Conservation (phyloP, 495 filamentous ascomycete species). For the Podospora australis region DNA sequence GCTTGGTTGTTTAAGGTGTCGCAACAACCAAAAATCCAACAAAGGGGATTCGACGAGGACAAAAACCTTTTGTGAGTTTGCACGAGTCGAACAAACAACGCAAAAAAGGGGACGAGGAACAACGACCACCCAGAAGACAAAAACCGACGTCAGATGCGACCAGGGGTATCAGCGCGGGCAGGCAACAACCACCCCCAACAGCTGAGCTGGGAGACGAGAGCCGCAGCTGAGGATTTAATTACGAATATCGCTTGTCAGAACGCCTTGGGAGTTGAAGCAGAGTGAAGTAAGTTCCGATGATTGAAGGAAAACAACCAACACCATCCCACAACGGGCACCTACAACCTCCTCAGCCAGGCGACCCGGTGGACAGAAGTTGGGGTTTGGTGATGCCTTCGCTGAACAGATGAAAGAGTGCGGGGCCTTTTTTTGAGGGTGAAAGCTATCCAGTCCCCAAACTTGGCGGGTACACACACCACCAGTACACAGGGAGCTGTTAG, state of each 20-base stretch:
- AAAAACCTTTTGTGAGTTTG: background rate
- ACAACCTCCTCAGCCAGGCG: no score
- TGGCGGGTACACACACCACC: no score
- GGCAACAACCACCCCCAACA: no score
- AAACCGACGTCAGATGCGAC: slow-evolving; percentile 21
- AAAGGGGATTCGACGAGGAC: background rate
- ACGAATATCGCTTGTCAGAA: background rate
- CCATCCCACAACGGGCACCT: no score
- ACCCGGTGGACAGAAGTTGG: no score
- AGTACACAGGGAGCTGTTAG: no score
- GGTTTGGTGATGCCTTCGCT: no score
- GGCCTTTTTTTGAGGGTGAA: no score
- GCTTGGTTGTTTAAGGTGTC: no score
- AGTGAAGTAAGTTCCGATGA: background rate
- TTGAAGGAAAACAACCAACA: no score
- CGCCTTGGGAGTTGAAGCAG: background rate
- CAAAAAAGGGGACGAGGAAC: background rate
- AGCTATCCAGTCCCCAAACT: no score
- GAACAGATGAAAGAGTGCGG: no score
- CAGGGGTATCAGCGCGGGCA: slow-evolving; percentile 2
- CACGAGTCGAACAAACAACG: background rate
- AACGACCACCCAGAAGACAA: background rate
- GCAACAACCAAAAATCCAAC: background rate
- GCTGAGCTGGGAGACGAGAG: background rate
- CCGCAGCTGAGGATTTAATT: background rate